phyloP scores from a whole-genome alignment of 2,329 filamentous ascomycete species.

The Apiospora arundinis region DNA sequence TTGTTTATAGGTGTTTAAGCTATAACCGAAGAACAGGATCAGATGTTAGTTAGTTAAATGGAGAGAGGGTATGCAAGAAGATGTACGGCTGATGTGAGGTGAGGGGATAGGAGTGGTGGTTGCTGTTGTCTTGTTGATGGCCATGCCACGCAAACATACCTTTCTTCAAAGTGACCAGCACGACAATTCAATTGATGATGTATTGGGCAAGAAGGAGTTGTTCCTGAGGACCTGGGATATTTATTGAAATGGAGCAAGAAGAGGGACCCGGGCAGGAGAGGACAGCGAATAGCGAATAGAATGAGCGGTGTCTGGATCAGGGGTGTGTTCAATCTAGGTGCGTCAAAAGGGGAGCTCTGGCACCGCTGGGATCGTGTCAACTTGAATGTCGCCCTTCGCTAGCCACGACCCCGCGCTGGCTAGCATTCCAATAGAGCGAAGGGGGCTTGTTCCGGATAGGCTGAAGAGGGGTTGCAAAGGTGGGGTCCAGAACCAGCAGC shows the following conservation, averaged over 20 bases:
- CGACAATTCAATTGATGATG: conserved; percentile 5
- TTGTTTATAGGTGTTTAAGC: conserved; percentile 22
- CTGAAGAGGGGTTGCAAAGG: background rate
- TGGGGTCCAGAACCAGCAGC: background rate
- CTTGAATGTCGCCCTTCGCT: background rate
- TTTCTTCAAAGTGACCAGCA: conserved; percentile 18
- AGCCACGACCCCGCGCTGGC: conserved; percentile 7
- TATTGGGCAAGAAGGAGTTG: background rate
- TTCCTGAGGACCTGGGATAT: background rate
- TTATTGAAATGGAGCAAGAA: background rate
- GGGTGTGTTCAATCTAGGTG: background rate
- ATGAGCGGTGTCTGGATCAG: conserved; percentile 19
- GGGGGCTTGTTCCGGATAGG: conserved; percentile 14
- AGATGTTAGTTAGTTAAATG: conserved; percentile 10
- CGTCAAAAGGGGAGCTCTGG: conserved; percentile 14
- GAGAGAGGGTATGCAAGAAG: background rate
- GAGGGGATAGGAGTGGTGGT: background rate
- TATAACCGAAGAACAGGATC: background rate
- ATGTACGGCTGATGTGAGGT: background rate
- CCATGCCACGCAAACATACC: background rate
- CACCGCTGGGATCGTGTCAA: background rate
- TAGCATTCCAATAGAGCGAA: conserved; percentile 14
- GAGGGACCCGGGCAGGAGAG: background rate
- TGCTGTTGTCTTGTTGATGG: background rate
- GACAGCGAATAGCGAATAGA: background rate